Base-by-base conservation (phyloP, 768 basidiomycete genomes). In the Gymnopilus junonius region DNA sequence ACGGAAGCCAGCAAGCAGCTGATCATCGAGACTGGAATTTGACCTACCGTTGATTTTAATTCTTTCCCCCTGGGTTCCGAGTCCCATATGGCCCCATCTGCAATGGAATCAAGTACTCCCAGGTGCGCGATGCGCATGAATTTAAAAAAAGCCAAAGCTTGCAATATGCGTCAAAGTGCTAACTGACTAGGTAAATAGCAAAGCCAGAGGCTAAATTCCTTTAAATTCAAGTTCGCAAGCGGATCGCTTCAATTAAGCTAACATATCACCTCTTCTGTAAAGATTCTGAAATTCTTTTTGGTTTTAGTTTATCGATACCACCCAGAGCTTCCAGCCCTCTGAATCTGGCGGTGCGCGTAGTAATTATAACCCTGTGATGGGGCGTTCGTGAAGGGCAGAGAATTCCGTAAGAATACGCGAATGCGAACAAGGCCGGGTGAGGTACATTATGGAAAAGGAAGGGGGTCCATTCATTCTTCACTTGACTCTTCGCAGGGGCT, bases 231-330 rank as follows among this genome's bases (percentile, higher is more conserved):
- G 29, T 25, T 50, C 25, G 32, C 64, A 62, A 69, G 68, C 71
- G 69, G 69, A 69, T 70, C 68, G 67, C 67, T 70, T 72, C 71
- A 72, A 65, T 64, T 68, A 72, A 69, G 61, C 67, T 65, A 65
- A 67, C 65, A 58, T 61, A 59, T 54, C 23, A 25, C 54, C 54
- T n/a, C 23, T 55, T 40, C 25, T 55, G 54, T 55, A 40, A 40
- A 3, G 23, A 27, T 55, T 55, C 48, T 32, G 29, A 51, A 51
- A 32, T 32, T 32, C 48, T 20, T n/a, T 20, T 15, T n/a, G 40
- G 21, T 17, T 42, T 20, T 42, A 7, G 17, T 10, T n/a, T 15
- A 25, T 27, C 27, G 11, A 27, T 32, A 25, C 29, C 48, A n/a
- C 48, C 15, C 29, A 20, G 4, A 31, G 29, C 6, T 29, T 17